phyloP scores from a whole-genome alignment of 2,329 filamentous ascomycete genomes.

The Xylaria sp. region DNA sequence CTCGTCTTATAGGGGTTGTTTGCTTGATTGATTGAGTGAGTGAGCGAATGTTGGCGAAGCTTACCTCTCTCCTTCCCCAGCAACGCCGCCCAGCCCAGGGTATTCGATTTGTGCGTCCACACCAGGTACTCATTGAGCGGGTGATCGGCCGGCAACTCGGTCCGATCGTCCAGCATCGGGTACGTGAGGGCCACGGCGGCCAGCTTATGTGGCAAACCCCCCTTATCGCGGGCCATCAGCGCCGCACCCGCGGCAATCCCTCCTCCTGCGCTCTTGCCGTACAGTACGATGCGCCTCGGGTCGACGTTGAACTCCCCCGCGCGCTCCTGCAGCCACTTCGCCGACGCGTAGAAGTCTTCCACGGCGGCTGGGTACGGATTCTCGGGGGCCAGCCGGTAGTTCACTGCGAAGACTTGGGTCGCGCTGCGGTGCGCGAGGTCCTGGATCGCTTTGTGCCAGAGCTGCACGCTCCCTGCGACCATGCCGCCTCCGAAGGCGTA shows the following conservation, averaged over 20 bases:
- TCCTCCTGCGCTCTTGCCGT: conserved; percentile 35
- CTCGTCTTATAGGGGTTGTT: too few relatives aligned
- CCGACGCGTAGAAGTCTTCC: conserved; percentile 44
- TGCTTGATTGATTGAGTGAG: too few relatives aligned
- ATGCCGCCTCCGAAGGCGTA: conserved; percentile 36
- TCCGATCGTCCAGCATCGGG: conserved; percentile 44
- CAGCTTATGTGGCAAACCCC: conserved; percentile 30
- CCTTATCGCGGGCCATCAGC: conserved; percentile 47
- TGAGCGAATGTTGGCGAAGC: not conserved
- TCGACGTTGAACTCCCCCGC: conserved; percentile 31
- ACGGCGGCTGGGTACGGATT: conserved; percentile 51
- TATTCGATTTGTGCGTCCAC: conserved; percentile 24
- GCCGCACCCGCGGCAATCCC: conserved; percentile 35
- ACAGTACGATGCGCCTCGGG: conserved; percentile 31
- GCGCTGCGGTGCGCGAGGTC: conserved; percentile 24
- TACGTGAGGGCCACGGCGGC: conserved; percentile 41
- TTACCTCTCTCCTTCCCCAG: conserved; percentile 27
- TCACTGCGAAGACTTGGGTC: conserved; percentile 44
- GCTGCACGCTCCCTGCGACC: conserved; percentile 31
- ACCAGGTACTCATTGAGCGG: conserved; percentile 26
- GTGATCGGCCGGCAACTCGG: conserved; percentile 26
- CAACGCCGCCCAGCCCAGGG: conserved; percentile 29
- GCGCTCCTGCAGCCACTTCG: conserved; percentile 45
- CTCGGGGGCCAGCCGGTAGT: conserved; percentile 57
- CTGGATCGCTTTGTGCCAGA: conserved; percentile 21